phyloP scores from a whole-genome alignment of 495 filamentous ascomycete species.

The Neurospora intermedia region DNA sequence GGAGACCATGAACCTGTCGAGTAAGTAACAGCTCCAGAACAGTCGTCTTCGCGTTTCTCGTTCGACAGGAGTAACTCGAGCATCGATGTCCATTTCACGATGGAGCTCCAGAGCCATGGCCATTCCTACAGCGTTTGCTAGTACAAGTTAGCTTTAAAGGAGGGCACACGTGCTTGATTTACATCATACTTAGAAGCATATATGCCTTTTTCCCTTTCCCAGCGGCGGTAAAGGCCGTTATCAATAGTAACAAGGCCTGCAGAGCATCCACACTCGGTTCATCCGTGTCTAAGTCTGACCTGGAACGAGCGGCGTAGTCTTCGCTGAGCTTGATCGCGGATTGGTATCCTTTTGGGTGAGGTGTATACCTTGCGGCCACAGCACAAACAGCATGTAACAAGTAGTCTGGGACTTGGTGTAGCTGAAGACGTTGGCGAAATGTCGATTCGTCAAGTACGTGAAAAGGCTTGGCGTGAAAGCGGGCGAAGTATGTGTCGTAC shows the following conservation, averaged over 20 bases:
- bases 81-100: conserved; percentile 50
- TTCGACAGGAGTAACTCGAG: conserved; percentile 48
- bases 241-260: conserved; percentile 66
- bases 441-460: conserved; percentile 64
- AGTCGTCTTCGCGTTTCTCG: conserved; percentile 62
- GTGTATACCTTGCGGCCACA: conserved; percentile 56
- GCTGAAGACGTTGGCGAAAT: conserved; percentile 54
- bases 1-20: conserved; percentile 68
- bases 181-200: conserved; percentile 62
- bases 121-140: conserved; percentile 73
- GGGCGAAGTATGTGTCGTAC: conserved; percentile 64
- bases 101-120: conserved; percentile 67
- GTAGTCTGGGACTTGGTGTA: conserved; percentile 52
- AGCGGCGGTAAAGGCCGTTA: conserved; percentile 60
- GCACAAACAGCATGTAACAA: conserved; percentile 65
- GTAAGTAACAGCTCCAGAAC: conserved; percentile 77
- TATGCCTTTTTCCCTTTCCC: conserved; percentile 78
- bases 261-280: conserved; percentile 67
- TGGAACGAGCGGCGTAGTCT: conserved; percentile 56
- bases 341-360: conserved; percentile 48
- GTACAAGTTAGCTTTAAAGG: not conserved
- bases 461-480: conserved; percentile 69
- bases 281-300: conserved; percentile 61
- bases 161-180: not conserved
- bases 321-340: conserved; percentile 49